Evolutionary conservation across 179 eudicot genomes (phyloP).

Genomic region (Drosera spatulata): DNA sequence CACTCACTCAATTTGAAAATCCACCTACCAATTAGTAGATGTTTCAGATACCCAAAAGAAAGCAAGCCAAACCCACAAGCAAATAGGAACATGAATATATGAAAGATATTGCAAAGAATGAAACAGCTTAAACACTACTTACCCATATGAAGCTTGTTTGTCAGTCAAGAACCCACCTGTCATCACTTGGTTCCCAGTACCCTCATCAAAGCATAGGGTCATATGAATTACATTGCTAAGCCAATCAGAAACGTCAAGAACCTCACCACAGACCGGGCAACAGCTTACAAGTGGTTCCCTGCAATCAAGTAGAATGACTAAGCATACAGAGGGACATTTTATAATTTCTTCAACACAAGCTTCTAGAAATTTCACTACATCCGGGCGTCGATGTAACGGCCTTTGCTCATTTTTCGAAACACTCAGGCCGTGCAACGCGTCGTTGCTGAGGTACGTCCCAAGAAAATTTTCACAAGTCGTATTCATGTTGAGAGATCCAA

Average conservation of each 20-base stretch:
- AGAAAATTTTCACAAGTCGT: too few species aligned
- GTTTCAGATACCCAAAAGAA: background rate
- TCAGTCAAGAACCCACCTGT: slow-evolving; percentile 94
- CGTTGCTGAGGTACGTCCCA: too few species aligned
- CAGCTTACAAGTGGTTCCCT: slow-evolving; percentile 79
- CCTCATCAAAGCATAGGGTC: slow-evolving; percentile 94
- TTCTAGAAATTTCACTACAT: too few species aligned
- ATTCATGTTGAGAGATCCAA: too few species aligned
- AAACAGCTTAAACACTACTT: slow-evolving; percentile 12
- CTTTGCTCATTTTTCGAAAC: too few species aligned
- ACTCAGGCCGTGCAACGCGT: too few species aligned
- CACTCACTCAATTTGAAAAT: slow-evolving; percentile 93
- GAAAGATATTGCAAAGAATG: background rate
- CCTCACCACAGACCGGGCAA: slow-evolving; percentile 95
- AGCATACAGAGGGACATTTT: too few species aligned
- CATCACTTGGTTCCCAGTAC: slow-evolving; percentile 86
- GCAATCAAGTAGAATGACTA: slow-evolving; percentile 12
- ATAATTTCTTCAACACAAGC: too few species aligned
- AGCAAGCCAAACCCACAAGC: background rate
- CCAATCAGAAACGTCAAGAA: slow-evolving; percentile 52
- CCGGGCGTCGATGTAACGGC: too few species aligned
- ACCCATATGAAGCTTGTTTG: slow-evolving; percentile 91
- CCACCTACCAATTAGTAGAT: slow-evolving; percentile 42
- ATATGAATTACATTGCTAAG: slow-evolving; percentile 71
- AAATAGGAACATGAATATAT: background rate